A percentile compares a stretch with the other conserved stretches of the same genome.
These are phyloP conservation scores for Arabidopsis suecica DNA, from an alignment of 345 rosid species.

Conservation along the genomic window DNA sequence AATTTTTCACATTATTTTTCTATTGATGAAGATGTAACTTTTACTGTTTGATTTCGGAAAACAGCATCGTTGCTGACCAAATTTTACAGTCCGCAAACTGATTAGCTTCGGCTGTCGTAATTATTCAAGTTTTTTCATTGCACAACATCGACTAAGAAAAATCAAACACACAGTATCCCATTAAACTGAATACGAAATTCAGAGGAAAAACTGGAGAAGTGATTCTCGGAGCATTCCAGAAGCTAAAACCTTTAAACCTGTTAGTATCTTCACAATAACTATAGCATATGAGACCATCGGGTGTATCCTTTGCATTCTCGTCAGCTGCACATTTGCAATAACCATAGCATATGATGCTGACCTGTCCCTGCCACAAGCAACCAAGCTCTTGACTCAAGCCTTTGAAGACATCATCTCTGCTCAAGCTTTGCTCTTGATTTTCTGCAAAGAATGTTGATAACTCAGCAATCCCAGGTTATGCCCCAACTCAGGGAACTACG, in stretches of 20 bases:
- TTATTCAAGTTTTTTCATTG: background rate
- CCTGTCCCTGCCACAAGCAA: slow-evolving; percentile 67
- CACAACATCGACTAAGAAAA: background rate
- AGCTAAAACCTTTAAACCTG: too few species aligned
- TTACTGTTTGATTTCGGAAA: too few species aligned
- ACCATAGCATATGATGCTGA: slow-evolving; percentile 47
- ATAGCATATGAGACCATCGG: too few species aligned
- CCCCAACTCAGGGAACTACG: slow-evolving; percentile 2
- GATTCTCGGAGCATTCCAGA: background rate
- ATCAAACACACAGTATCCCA: background rate
- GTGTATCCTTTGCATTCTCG: too few species aligned
- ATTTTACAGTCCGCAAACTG: too few species aligned
- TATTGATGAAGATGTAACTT: too few species aligned
- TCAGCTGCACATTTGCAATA: too few species aligned
- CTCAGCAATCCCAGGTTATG: slow-evolving; percentile 6
- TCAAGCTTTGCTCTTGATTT: slow-evolving; percentile 17
- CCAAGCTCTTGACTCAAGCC: slow-evolving; percentile 48
- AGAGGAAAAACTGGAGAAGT: background rate
- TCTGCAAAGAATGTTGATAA: slow-evolving; percentile 20
- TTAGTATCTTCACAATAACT: too few species aligned
- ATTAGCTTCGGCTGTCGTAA: too few species aligned
- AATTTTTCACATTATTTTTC: too few species aligned
- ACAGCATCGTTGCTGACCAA: too few species aligned
- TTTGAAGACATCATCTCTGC: background rate
- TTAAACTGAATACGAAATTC: background rate